A percentile compares a stretch with the other conserved stretches of the same genome.
Conservation (phyloP, 371 early-diverging fungal genomes). For the Neoconidiobolus thromboides region DNA sequence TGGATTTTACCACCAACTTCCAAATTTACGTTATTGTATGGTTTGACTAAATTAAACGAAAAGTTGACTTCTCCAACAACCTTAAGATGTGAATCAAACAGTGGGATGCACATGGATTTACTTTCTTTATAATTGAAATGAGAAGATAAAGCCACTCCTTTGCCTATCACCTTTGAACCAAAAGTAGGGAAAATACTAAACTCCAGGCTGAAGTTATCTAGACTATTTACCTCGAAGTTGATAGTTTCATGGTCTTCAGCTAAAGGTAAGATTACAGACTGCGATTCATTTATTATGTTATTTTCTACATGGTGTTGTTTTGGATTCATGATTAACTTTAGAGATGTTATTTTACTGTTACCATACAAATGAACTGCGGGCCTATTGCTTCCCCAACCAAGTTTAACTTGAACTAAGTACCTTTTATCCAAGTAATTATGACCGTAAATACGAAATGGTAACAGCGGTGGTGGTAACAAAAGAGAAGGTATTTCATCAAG, state of each 20-base stretch:
- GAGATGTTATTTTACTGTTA: conserved; percentile 39
- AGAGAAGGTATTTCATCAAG: conserved; percentile 66
- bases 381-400: conserved; percentile 19
- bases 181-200: conserved; percentile 87
- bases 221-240: conserved; percentile 61
- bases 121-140: conserved; percentile 34
- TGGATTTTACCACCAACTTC: conserved; percentile 85
- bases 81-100: conserved; percentile 69
- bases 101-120: conserved; percentile 29
- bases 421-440: conserved; percentile 84
- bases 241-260: conserved; percentile 58
- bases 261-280: conserved; percentile 73
- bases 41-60: conserved; percentile 59
- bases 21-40: conserved; percentile 67
- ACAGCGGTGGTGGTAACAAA: conserved; percentile 85
- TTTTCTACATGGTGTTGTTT: conserved; percentile 22
- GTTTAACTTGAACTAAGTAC: conserved; percentile 52
- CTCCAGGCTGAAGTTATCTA: conserved; percentile 57
- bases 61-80: conserved; percentile 79
- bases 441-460: conserved; percentile 90
- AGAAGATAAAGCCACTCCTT: conserved; percentile 57
- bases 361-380: conserved; percentile 39
- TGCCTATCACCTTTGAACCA: conserved; percentile 83
- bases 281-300: conserved; percentile 28
- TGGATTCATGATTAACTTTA: conserved; percentile 34